Evolutionary conservation across 768 basidiomycete species (phyloP).

Genomic region (Mrakia gelida): DNA sequence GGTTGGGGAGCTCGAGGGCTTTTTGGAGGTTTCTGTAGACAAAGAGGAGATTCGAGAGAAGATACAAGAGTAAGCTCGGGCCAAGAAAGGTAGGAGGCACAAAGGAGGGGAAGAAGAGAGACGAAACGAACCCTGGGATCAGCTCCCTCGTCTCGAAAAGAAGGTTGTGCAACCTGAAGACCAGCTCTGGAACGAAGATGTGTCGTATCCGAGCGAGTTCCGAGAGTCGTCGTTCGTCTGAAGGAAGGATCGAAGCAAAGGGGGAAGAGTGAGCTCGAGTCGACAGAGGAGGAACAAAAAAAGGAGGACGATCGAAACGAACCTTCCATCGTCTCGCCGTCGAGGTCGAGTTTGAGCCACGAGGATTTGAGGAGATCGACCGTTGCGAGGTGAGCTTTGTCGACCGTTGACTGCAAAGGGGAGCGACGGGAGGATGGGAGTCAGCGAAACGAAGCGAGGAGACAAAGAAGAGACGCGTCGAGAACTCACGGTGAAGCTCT

Average conservation of each 20-base stretch:
- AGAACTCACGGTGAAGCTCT: slow-evolving; percentile 35
- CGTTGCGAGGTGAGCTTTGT: slow-evolving; percentile 32
- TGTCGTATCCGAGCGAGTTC: slow-evolving; percentile 80
- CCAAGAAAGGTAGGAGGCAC: too few relatives aligned
- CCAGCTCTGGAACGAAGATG: slow-evolving; percentile 81
- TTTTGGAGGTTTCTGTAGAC: slow-evolving; percentile 64
- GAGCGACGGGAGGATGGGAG: slow-evolving; percentile 30
- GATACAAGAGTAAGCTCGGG: too few relatives aligned
- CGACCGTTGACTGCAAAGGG: slow-evolving; percentile 22
- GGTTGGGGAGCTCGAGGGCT: slow-evolving; percentile 69
- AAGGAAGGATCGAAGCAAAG: not conserved
- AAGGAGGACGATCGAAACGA: not conserved
- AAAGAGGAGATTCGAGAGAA: not conserved
- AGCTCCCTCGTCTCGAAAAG: slow-evolving; percentile 61
- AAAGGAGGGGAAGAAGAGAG: not conserved
- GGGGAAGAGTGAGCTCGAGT: not conserved
- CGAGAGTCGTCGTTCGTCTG: slow-evolving; percentile 55
- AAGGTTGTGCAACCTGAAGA: slow-evolving; percentile 74
- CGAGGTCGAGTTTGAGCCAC: slow-evolving; percentile 37
- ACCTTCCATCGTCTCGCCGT: slow-evolving; percentile 3
- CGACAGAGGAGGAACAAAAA: not conserved
- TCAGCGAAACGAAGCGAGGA: slow-evolving; percentile 20
- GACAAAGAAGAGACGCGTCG: slow-evolving; percentile 6
- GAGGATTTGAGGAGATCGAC: slow-evolving; percentile 36
- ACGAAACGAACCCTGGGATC: slow-evolving; percentile 59